Conservation (phyloP, 2,329 filamentous ascomycete species). For the Claviceps quebecensis region DNA sequence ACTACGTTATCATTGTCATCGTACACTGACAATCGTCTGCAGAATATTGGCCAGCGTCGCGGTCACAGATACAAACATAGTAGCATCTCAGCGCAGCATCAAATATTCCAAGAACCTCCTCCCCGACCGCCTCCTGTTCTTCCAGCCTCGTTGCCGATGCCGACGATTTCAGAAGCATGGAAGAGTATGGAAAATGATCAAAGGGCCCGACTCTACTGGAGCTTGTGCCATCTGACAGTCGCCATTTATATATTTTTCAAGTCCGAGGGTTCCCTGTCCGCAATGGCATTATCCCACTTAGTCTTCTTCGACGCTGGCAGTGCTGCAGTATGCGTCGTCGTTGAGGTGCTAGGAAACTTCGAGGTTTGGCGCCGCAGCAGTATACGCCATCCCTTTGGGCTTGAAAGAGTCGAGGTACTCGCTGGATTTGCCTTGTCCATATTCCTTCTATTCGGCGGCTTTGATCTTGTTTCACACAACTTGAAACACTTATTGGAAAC, state of each 20-base stretch:
- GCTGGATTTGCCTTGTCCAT: constrained; percentile 94
- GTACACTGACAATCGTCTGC: neutral
- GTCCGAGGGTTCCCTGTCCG: constrained; percentile 71
- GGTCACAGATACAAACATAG: constrained; percentile 98
- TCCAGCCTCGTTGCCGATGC: constrained; percentile 81
- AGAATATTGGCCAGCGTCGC: constrained; percentile 82
- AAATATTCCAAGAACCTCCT: constrained; percentile 90
- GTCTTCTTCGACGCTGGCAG: constrained; percentile 93
- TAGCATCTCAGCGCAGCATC: constrained; percentile 74
- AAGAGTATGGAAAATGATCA: constrained; percentile 83
- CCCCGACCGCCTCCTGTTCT: constrained; percentile 74
- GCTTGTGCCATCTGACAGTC: constrained; percentile 71
- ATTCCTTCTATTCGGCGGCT: constrained; percentile 90
- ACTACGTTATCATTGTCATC: constrained; percentile 1
- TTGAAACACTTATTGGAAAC: constrained; percentile 80
- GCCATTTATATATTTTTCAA: constrained; percentile 77
- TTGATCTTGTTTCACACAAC: constrained; percentile 88
- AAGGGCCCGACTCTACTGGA: constrained; percentile 73
- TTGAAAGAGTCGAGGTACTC: constrained; percentile 85
- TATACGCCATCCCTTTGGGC: constrained; percentile 83
- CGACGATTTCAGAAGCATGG: constrained; percentile 77
- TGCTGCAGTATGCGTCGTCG: constrained; percentile 77
- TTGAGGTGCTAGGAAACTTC: constrained; percentile 91
- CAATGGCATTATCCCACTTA: constrained; percentile 84
- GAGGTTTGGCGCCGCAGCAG: constrained; percentile 93